Evolutionary conservation across 2,329 filamentous ascomycete species (phyloP).

Genomic region (Penicillium fuscoglaucum): DNA sequence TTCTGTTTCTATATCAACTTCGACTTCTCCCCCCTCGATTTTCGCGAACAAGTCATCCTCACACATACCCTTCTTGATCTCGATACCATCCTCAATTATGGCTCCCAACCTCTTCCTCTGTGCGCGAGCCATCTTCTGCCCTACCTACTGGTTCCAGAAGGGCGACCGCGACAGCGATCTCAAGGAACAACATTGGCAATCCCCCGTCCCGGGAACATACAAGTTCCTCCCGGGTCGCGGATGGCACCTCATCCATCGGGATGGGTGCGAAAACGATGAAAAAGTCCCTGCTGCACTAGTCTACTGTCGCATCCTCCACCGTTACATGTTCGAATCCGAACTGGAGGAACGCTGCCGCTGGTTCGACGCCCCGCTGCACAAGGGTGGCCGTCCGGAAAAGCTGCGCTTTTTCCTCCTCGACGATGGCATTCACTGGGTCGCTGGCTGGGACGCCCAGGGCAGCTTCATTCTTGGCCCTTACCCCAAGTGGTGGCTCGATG

Average conservation of each 20-base stretch:
- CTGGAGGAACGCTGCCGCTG: constrained; percentile 50
- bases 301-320: constrained; percentile 52
- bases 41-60: background rate
- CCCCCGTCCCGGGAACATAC: constrained; percentile 51
- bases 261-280: constrained; percentile 36
- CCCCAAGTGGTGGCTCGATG: constrained; percentile 51
- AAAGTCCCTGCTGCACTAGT: constrained; percentile 42
- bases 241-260: constrained; percentile 51
- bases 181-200: constrained; percentile 51
- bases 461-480: constrained; percentile 54
- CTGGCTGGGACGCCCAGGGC: constrained; percentile 52
- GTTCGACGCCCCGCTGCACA: constrained; percentile 41
- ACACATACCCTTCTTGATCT: background rate
- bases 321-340: constrained; percentile 51
- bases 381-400: constrained; percentile 39
- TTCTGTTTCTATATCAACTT: constrained; percentile 20
- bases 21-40: background rate
- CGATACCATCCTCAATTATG: constrained; percentile 36
- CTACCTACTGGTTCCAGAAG: constrained; percentile 52
- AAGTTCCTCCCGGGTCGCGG: constrained; percentile 52
- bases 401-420: constrained; percentile 53
- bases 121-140: constrained; percentile 50
- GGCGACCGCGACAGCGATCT: constrained; percentile 41
- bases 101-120: constrained; percentile 54
- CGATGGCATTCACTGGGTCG: constrained; percentile 51